Conservation (phyloP, 2,329 filamentous ascomycete species). For the Kalaharituber pfeilii region DNA sequence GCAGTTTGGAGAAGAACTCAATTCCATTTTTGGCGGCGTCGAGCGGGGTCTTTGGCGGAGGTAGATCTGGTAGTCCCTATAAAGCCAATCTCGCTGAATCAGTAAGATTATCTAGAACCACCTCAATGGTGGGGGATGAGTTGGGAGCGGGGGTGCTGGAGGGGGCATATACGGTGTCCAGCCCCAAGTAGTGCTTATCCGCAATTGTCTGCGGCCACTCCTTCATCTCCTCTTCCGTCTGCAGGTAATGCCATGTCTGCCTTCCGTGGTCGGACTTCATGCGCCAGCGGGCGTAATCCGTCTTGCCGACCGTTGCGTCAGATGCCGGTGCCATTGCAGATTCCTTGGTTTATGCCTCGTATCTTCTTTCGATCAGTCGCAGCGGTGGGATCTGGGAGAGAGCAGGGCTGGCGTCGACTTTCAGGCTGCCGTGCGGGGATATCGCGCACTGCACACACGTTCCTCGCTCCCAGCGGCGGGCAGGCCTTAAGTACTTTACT, state of each 20-base stretch:
- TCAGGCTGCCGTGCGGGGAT: too few species aligned
- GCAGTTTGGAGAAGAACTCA: constrained; percentile 73
- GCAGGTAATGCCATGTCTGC: constrained; percentile 87
- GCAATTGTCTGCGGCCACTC: constrained; percentile 72
- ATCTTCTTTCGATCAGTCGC: too few species aligned
- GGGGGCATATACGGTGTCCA: constrained; percentile 47
- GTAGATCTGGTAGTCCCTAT: constrained; percentile 57
- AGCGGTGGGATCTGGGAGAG: too few species aligned
- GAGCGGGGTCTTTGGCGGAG: constrained; percentile 51
- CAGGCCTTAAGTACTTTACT: too few species aligned
- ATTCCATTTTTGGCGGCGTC: constrained; percentile 69
- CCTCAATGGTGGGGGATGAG: not conserved
- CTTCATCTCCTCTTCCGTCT: constrained; percentile 49
- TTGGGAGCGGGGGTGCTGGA: too few species aligned
- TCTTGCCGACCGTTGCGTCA: constrained; percentile 26
- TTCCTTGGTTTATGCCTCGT: too few species aligned
- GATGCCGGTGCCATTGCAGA: not conserved
- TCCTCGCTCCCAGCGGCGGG: too few species aligned
- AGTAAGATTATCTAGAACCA: not conserved
- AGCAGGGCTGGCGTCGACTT: too few species aligned
- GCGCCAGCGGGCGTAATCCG: constrained; percentile 70
- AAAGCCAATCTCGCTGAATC: constrained; percentile 6
- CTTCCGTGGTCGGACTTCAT: constrained; percentile 64
- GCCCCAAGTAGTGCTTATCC: constrained; percentile 76
- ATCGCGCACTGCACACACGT: too few species aligned